These are phyloP conservation scores for Moringa oleifera DNA, from an alignment of 345 rosid species.

Conservation along the genomic window DNA sequence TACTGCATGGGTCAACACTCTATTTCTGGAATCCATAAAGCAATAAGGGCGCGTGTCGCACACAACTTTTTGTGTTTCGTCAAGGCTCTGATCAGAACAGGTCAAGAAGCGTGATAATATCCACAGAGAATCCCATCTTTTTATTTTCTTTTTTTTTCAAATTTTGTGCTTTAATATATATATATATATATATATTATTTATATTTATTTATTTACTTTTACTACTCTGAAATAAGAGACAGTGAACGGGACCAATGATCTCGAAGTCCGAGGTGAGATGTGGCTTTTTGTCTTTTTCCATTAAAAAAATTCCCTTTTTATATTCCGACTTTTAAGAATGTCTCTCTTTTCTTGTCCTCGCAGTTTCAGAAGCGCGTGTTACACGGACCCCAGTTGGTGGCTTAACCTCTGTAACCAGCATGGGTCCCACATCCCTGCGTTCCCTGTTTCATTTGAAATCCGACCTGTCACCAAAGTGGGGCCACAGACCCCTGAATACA, in stretches of 20 bases:
- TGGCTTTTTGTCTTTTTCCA: neutral
- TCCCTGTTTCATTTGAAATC: neutral
- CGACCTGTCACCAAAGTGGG: neutral
- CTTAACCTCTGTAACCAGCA: neutral
- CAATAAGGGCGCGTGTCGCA: neutral
- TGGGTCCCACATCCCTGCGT: neutral
- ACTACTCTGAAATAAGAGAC: neutral
- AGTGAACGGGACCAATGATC: neutral
- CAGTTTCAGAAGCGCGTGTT: slow-evolving; percentile 8
- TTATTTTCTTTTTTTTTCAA: neutral
- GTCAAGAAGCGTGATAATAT: slow-evolving; percentile 16
- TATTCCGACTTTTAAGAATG: slow-evolving; percentile 5
- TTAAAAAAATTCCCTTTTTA: neutral
- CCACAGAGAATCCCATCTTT: slow-evolving; percentile 12
- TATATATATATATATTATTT: neutral
- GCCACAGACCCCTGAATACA: no score
- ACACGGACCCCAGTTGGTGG: neutral
- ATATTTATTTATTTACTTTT: no score
- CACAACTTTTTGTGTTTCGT: no score
- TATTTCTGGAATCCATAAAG: no score
- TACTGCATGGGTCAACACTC: no score
- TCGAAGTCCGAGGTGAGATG: neutral
- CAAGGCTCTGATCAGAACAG: neutral
- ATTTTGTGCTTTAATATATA: no score
- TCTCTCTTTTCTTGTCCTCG: slow-evolving; percentile 3